A percentile compares a stretch with the other conserved stretches of the same genome.
Conservation (phyloP, 768 basidiomycete species). For the Fibroporia radiculosa region DNA sequence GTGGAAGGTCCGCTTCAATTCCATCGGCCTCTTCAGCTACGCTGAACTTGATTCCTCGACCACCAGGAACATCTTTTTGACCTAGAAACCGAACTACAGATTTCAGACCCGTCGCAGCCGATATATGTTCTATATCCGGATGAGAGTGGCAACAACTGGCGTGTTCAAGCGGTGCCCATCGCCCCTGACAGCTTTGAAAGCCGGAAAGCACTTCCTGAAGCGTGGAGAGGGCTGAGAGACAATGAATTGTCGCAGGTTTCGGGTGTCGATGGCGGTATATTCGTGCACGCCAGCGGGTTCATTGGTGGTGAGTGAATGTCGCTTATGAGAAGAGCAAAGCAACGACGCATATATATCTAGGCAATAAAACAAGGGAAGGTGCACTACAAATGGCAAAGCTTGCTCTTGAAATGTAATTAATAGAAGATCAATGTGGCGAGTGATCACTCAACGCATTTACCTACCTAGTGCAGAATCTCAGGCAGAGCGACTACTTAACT, state of each 20-base stretch:
- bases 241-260: slow-evolving; percentile 64
- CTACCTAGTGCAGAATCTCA: too few species aligned
- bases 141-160: slow-evolving; percentile 69
- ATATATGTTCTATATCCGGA: slow-evolving; percentile 90
- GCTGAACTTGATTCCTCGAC: neutral
- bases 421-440: too few species aligned
- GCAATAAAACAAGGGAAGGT: slow-evolving; percentile 86
- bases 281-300: slow-evolving; percentile 94
- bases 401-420: slow-evolving; percentile 37
- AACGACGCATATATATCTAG: slow-evolving; percentile 26
- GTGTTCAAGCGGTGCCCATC: slow-evolving; percentile 86
- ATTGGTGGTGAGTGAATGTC: slow-evolving; percentile 65
- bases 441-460: too few species aligned
- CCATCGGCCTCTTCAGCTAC: slow-evolving; percentile 6
- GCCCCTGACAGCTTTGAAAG: slow-evolving; percentile 81
- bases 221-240: slow-evolving; percentile 90
- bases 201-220: slow-evolving; percentile 86
- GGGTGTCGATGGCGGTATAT: slow-evolving; percentile 79
- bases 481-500: too few species aligned
- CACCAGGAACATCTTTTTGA: slow-evolving; percentile 84
- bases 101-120: slow-evolving; percentile 43
- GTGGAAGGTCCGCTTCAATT: slow-evolving; percentile 62
- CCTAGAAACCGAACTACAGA: slow-evolving; percentile 55
- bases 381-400: slow-evolving; percentile 71
- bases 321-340: neutral